Base-by-base conservation (phyloP, 495 filamentous ascomycete genomes). In the Corynascus novoguineensis region DNA sequence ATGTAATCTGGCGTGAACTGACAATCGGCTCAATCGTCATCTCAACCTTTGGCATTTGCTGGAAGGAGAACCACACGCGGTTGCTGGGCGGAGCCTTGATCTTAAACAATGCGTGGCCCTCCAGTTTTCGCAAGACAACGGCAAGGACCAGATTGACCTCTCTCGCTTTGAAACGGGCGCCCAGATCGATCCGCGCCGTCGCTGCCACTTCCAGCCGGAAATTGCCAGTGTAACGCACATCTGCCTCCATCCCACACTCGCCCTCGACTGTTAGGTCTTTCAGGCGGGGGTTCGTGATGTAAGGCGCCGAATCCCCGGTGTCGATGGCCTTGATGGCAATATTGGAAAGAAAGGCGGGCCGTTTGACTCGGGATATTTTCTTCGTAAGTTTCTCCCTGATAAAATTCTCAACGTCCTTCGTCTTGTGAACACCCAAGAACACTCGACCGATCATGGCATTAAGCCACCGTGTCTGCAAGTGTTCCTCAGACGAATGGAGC, bases 61-160 rank as follows among this genome's bases (percentile, higher is more conserved):
- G 87, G 62, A 98, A 98, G 14, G 92, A 85, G 61, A 97, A 82
- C 93, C 93, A 98, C 37, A 96, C 68, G 25, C 93, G 84, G 69
- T 97, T 97, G 71, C 89, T 96, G 0, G 93, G 93, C 31, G 93
- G 89, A 22, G 93, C 92, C 68, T 98, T 98, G 70, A 96, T 86
- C 53, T 87, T 86, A 53, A 97, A 75, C 55, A 95, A 71, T 53
- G 86, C 68, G 66, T 96, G 92, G 3, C 92, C 93, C 63, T 93
- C 86, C 10, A 97, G 72, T 60, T 86, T 89, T 67, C 88, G 92
- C 53, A 97, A 65, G 4, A 95, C 86, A 4, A 90, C 86, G 6
- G 92, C 90, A 32, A 98, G 81, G 32, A 97, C 78, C 38, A 98
- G 78, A 57, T 90, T 88, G 38, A 97, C 91, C 66, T 96, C 92